phyloP scores from a whole-genome alignment of 2,329 filamentous ascomycete genomes.

The Penicillium brasilianum region DNA sequence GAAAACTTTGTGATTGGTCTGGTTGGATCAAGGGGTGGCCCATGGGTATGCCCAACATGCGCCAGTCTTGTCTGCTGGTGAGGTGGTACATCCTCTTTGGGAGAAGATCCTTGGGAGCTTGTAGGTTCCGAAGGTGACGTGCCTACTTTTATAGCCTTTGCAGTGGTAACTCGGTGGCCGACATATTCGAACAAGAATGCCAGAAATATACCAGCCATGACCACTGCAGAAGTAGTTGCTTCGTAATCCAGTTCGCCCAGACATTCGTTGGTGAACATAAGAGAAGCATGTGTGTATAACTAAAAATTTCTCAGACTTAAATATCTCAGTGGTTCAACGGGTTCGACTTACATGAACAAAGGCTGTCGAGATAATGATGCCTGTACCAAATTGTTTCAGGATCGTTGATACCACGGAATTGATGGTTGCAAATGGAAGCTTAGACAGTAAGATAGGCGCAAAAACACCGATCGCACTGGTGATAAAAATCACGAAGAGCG shows the following conservation, averaged over 20 bases:
- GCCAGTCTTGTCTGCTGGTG: constrained; percentile 25
- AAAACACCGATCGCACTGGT: constrained; percentile 74
- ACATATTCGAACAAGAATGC: constrained; percentile 74
- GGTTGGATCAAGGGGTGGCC: constrained; percentile 34
- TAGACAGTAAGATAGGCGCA: constrained; percentile 66
- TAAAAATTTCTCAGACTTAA: constrained; percentile 37
- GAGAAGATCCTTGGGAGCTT: constrained; percentile 7
- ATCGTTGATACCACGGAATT: constrained; percentile 61
- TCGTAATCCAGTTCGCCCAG: constrained; percentile 71
- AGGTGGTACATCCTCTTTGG: constrained; percentile 14
- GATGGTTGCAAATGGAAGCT: constrained; percentile 59
- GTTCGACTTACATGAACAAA: constrained; percentile 44
- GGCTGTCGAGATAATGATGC: constrained; percentile 47
- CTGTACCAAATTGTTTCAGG: constrained; percentile 64
- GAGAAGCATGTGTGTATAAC: constrained; percentile 72
- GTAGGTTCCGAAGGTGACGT: constrained; percentile 8
- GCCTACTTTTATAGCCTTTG: constrained; percentile 28
- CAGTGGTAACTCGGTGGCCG: constrained; percentile 62
- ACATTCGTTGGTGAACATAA: constrained; percentile 76
- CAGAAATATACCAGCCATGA: constrained; percentile 75
- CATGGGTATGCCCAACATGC: constrained; percentile 42
- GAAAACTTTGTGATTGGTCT: constrained; percentile 58
- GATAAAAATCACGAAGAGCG: constrained; percentile 72
- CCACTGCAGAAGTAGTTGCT: constrained; percentile 69
- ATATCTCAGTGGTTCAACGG: not conserved